Evolutionary conservation across 2,329 filamentous ascomycete species (phyloP).

Genomic region (Myotisia sp.): DNA sequence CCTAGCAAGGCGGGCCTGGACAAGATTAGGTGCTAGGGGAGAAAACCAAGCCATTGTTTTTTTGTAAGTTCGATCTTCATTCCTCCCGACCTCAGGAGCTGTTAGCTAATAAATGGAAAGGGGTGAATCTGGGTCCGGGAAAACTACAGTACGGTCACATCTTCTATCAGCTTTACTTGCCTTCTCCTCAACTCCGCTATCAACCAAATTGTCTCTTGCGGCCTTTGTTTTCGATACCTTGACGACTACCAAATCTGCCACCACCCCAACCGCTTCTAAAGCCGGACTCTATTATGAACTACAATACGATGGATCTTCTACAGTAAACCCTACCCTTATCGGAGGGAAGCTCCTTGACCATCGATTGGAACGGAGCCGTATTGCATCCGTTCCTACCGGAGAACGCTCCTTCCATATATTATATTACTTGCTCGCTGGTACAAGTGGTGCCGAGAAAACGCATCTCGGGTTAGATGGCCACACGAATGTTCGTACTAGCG

Average conservation of each 20-base stretch:
- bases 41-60: slow-evolving; percentile 92
- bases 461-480: slow-evolving; percentile 56
- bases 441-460: slow-evolving; percentile 73
- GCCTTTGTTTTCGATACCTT: slow-evolving; percentile 92
- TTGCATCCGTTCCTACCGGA: slow-evolving; percentile 82
- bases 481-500: slow-evolving; percentile 25
- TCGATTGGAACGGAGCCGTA: slow-evolving; percentile 77
- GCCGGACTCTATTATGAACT: slow-evolving; percentile 90
- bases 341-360: slow-evolving; percentile 93
- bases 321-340: slow-evolving; percentile 71
- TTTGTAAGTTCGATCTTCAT: slow-evolving; percentile 48
- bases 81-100: not conserved
- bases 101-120: slow-evolving; percentile 32
- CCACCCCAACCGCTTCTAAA: slow-evolving; percentile 89
- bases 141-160: slow-evolving; percentile 86
- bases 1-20: slow-evolving; percentile 71
- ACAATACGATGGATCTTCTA: slow-evolving; percentile 84
- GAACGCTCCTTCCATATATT: slow-evolving; percentile 93
- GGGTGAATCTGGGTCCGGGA: slow-evolving; percentile 89
- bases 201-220: slow-evolving; percentile 81
- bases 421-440: slow-evolving; percentile 89
- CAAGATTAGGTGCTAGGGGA: slow-evolving; percentile 68
- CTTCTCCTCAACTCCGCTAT: slow-evolving; percentile 84
- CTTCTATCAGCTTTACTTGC: slow-evolving; percentile 71
- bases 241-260: slow-evolving; percentile 92